Base-by-base conservation (phyloP, 2,329 filamentous ascomycete species). In the Thermoascus crustaceus region DNA sequence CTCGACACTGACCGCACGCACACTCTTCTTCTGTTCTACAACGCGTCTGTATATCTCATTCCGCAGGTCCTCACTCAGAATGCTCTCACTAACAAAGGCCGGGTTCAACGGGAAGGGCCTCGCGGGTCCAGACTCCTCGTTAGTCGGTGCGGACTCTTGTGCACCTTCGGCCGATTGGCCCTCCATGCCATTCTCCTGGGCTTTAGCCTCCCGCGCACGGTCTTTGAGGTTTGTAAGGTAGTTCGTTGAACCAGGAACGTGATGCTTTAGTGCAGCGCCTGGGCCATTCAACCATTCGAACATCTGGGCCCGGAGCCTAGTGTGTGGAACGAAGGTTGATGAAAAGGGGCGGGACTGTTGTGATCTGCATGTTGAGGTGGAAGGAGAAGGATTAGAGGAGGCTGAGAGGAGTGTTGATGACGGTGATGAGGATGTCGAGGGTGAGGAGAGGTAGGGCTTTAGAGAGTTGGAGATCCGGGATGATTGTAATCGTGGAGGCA, bases 1-100 rank as follows among this genome's bases (percentile, higher is more conserved):
- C 52, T 85, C 75, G 1, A 82, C 81, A 53, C 85, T 88, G 13
- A 93, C 83, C 27, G 74, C 74, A 52, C 85, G 80, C 43, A 94
- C 68, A 38, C 81, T 76, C 57, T 80, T 70, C 40, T 80, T 80
- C 9, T 76, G 58, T n/a, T 63, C 55, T 42, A 77, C 76, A 9
- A 93, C 77, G 47, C 76, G 73, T 4, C 69, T 52, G 67, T 84
- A 91, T 36, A 95, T 82, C 45, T 80, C 68, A 49, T 88, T 79
- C 40, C 82, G 72, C 31, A 88, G 67, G 11, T 70, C 64, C 48
- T 93, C 83, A 43, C 80, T 80, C 45, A 95, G 68, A 14, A 94
- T 82, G 3, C 72, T 66, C 57, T 84, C 72, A 50, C 80, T 85
- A 44, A 69, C 63, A 62, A 89, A 95, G 16, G 72, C 55, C 4